Base-by-base conservation (phyloP, 2,329 filamentous ascomycete genomes). In the Neonectria punicea region DNA sequence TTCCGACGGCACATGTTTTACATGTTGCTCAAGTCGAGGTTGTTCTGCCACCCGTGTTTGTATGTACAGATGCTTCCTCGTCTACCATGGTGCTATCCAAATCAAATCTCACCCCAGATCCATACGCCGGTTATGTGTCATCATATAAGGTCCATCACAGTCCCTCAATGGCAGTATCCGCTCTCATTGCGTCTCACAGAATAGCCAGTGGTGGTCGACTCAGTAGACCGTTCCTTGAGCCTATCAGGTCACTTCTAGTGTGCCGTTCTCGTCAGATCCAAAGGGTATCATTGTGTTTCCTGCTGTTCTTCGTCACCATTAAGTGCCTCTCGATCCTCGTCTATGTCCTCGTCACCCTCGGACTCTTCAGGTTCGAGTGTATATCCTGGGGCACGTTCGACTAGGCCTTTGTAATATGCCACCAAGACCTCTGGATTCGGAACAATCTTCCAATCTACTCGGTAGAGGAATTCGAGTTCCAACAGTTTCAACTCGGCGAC, bases 361-460 rank as follows among this genome's bases (percentile, higher is more conserved):
- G 71, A 74, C n/a, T 65, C 72, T 14, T 77, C 76, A 2, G 77
- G 75, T 67, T 88, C 83, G 9, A 90, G 76, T 25, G 76, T 75
- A 69, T 89, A 91, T 8, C 84, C 86, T 0, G 85, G 83, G 32
- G 85, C 86, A 13, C 89, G 84, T 69, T 89, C 93, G 34, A 98
- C 92, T 36, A 99, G 82, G 54, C 93, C 95, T 66, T 89, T 88
- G 78, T 98, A 99, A 77, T 99, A 99, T 61, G 97, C 94, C 28
- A 94, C 93, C 47, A 99, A 83, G 2, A 97, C 92, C 77, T 98
- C 96, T 1, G 96, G 94, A 74, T 97, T 94, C 5, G 96, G 96
- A 3, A 99, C 94, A 70, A 99, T 99, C 74, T 92, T 93, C 95
- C 96, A 99, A 75, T 98, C 93, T 30, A 99, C 92, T 58, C 93